Evolutionary conservation across 805 yeast species (phyloP), one percentile per base, ranked within the genome.

Genomic region (Candida awuae): DNA sequence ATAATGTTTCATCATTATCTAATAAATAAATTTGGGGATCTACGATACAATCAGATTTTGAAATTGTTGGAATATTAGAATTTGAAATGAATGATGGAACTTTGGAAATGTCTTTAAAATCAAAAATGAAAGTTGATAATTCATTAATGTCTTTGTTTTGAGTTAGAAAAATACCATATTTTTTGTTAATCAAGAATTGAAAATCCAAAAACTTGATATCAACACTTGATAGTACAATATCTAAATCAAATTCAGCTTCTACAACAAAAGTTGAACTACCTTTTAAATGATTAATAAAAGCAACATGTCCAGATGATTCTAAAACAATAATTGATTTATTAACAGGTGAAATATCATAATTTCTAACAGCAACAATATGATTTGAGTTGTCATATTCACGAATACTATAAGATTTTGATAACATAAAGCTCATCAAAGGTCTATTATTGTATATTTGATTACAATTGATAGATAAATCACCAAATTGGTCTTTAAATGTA

Each of bases 401-500:
- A 18, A 50, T 14, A 34, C 48, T 47, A 37, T 50, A 54, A 5
- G 44, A 35, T n/a, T 45, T 42, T 7, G 46, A 40, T 5, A 45
- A 22, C 38, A 45, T 30, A 23, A 34, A 45, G 32, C 39, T 38
- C 3, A 42, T 35, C 14, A 45, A 23, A 1, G 49, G 38, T 20
- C 49, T 37, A 22, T 45, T 39, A 29, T 40, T 39, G 18, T 45
- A 43, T 4, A 61, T 39, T 23, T 57, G 57, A 15, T 38, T 29
- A 8, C 34, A 41, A 18, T 43, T 45, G 10, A 62, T 40, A 9
- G 53, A 52, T 1, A 84, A 77, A 49, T 75, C 79, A 23, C 94
- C 90, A 26, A 73, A 66, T 34, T 73, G 66, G 56, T 86, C 92
- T 44, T 81, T 71, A 23, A 87, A 62, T 0, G 79, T 65, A 2